A percentile compares a stretch with the other conserved stretches of the same genome.
Evolutionary conservation across 1,284 basidiomycete genomes (phyloP).

Genomic region (Fomitopsis betulina): DNA sequence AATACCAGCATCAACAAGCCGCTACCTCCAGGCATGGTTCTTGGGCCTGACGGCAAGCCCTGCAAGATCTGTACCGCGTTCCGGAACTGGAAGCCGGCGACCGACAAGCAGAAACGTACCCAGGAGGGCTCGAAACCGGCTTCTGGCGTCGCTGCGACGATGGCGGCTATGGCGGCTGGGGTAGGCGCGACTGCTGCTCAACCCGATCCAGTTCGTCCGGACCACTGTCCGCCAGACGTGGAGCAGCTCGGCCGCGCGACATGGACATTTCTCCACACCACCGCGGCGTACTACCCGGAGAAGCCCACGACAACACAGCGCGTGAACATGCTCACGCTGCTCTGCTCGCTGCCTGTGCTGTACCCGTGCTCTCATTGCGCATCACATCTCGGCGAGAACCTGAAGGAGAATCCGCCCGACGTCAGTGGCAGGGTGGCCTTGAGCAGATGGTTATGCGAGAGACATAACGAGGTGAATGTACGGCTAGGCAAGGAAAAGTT

Average conservation of each 20-base stretch:
- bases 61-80: conserved; percentile 89
- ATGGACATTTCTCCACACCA: conserved; percentile 94
- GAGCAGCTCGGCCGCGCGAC: conserved; percentile 86
- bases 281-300: conserved; percentile 91
- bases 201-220: conserved; percentile 37
- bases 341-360: conserved; percentile 72
- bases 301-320: conserved; percentile 68
- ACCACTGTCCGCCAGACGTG: conserved; percentile 83
- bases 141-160: conserved; percentile 27
- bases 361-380: conserved; percentile 90
- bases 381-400: conserved; percentile 68
- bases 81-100: conserved; percentile 61
- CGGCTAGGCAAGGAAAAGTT: conserved; percentile 81
- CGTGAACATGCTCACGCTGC: conserved; percentile 74
- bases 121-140: background rate
- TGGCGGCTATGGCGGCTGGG: conserved; percentile 37
- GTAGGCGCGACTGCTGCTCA: conserved; percentile 29
- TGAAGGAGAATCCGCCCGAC: conserved; percentile 67
- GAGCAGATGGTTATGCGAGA: conserved; percentile 84
- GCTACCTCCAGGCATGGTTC: conserved; percentile 73
- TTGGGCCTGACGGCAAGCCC: conserved; percentile 90
- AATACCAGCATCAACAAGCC: background rate
- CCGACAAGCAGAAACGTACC: conserved; percentile 21
- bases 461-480: conserved; percentile 89
- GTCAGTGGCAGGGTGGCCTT: conserved; percentile 64